A percentile compares a stretch with the other conserved stretches of the same genome.
Conservation (phyloP, 352 stramenopile genomes). For the Pythium aristosporum region DNA sequence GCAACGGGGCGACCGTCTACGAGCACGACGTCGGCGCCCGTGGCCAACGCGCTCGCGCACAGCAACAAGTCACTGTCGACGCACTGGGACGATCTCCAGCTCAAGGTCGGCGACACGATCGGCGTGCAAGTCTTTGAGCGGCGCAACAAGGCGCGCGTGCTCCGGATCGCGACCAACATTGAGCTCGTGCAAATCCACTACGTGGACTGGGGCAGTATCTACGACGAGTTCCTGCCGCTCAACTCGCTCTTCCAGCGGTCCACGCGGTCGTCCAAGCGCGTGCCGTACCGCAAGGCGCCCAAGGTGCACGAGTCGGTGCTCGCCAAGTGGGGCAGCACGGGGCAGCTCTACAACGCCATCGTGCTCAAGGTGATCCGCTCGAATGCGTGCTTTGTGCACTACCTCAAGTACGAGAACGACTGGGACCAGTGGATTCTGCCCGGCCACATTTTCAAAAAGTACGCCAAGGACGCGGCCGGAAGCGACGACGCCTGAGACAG, state of each 20-base stretch:
- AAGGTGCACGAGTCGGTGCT: conserved; percentile 74
- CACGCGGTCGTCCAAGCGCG: conserved; percentile 40
- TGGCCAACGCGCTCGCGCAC: conserved; percentile 14
- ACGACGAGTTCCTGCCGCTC: conserved; percentile 76
- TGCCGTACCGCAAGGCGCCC: conserved; percentile 56
- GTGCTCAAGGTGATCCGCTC: conserved; percentile 79
- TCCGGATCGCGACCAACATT: conserved; percentile 66
- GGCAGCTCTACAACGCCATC: conserved; percentile 74
- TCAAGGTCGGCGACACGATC: conserved; percentile 64
- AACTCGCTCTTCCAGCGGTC: conserved; percentile 57
- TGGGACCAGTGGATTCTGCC: conserved; percentile 84
- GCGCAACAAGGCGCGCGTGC: conserved; percentile 61
- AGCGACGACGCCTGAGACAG: neutral
- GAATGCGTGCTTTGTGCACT: conserved; percentile 78
- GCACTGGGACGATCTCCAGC: conserved; percentile 63
- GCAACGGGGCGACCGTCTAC: neutral
- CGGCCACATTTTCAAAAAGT: conserved; percentile 81
- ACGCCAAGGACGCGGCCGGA: conserved; percentile 20
- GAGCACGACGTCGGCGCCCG: conserved; percentile 8
- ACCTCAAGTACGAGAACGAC: conserved; percentile 83
- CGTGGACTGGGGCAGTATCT: conserved; percentile 79
- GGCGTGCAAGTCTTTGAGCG: conserved; percentile 79
- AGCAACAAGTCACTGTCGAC: conserved; percentile 29
- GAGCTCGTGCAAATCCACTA: conserved; percentile 81
- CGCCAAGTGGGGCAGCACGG: conserved; percentile 68